phyloP scores from a whole-genome alignment of 257 asterid genomes.

The Marsdenia floribunda region DNA sequence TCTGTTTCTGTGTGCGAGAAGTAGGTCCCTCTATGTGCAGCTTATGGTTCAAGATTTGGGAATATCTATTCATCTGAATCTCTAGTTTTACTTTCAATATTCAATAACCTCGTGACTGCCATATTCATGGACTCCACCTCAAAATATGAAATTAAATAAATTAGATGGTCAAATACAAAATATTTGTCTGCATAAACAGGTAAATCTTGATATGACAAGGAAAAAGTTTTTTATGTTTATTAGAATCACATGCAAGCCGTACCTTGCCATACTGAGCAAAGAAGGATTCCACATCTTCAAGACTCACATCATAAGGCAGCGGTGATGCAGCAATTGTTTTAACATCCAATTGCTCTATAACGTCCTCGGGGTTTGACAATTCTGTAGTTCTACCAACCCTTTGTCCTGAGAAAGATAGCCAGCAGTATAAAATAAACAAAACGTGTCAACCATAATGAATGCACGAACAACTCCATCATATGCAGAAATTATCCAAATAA shows the following conservation, averaged over 20 bases:
- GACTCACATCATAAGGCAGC: constrained; percentile 65
- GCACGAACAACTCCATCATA: neutral
- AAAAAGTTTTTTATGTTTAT: neutral
- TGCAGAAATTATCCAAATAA: neutral
- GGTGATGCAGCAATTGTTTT: constrained; percentile 90
- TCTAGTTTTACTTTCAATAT: neutral
- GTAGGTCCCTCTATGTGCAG: neutral
- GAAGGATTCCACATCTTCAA: constrained; percentile 75
- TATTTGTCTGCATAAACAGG: neutral
- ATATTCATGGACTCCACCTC: neutral
- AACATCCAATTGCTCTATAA: constrained; percentile 66
- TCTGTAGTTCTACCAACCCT: constrained; percentile 75
- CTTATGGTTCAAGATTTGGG: neutral
- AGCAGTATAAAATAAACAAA: neutral
- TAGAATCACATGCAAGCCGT: neutral
- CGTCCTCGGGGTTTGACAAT: constrained; percentile 75
- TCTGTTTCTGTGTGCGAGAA: no score
- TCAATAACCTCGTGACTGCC: no score
- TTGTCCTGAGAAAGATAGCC: constrained; percentile 37
- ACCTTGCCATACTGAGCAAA: constrained; percentile 71
- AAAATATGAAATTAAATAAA: neutral
- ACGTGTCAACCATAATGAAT: neutral
- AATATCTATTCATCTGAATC: no score
- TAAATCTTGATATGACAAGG: neutral
- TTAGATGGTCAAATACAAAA: neutral